Evolutionary conservation across 345 rosid genomes (phyloP), one percentile per base, ranked within the genome.

Genomic region (Eutrema japonicum): DNA sequence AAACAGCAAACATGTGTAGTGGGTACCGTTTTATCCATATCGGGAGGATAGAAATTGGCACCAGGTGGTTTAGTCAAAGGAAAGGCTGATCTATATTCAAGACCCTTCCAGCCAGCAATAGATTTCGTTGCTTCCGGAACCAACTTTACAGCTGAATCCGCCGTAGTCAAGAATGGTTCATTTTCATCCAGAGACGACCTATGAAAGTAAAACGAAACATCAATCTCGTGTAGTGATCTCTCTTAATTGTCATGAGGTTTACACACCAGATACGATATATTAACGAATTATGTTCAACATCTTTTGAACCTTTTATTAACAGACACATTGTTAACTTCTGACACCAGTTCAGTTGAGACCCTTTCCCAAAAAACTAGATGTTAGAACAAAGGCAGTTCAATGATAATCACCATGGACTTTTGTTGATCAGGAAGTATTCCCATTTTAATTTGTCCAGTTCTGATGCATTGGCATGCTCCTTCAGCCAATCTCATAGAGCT

Each of bases 151-250:
- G 95, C 92, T 53, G 98, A 94, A 81, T 94, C 97, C 37, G 87
- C 83, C 10, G 97, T 91, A n/a, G 91, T 85, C 76, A 94, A 77
- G 82, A 88, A 94, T 70, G 97, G 84, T 83, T 84, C 78, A 68
- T 89, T 91, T 78, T 88, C 97, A 83, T 94, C 98, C 62, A 94
- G 96, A 77, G 83, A 78, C 56, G 97, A 94, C 98, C 98, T 93
- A 85, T 65, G 76, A 35, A 53, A 53, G 49, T 50, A 54, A 36
- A 26, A 70, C 29, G 59, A 70, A 78, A 46, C 72, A 49, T 74
- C 61, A 67, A 35, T 68, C 43, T 36, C 56, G 43, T 40, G 56
- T 4, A 16, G 1, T 22, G 37, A 46, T 55, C 71, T 47, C 58
- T 73, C 57, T 43, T 18, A n/a, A 53, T 5, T 10, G 27, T 32